Conservation (phyloP, 2,329 filamentous ascomycete genomes). For the Ophiosphaerella herpotricha region DNA sequence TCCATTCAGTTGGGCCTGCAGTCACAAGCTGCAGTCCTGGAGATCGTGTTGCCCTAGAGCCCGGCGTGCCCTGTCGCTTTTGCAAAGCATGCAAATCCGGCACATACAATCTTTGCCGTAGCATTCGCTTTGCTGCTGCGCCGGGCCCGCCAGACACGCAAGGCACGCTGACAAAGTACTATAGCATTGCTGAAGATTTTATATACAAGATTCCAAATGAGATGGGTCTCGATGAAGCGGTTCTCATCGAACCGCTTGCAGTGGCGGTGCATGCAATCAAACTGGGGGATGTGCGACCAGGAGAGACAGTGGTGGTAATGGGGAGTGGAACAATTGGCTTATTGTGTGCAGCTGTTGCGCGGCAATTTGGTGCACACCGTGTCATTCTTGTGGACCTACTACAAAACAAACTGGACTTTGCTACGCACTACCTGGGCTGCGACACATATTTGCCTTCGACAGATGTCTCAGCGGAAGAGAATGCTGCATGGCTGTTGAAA, state of each 20-base stretch:
- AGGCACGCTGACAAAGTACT: constrained; percentile 83
- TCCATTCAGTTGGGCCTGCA: constrained; percentile 77
- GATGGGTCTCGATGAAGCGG: constrained; percentile 87
- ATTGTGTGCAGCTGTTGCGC: constrained; percentile 76
- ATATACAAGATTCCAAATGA: constrained; percentile 84
- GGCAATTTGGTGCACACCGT: constrained; percentile 70
- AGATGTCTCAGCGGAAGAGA: constrained; percentile 66
- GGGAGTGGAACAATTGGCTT: constrained; percentile 92
- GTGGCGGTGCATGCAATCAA: constrained; percentile 87
- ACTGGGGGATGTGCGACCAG: constrained; percentile 75
- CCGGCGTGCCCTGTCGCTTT: constrained; percentile 83
- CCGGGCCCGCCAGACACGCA: constrained; percentile 69
- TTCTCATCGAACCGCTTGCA: constrained; percentile 83
- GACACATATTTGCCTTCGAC: constrained; percentile 72
- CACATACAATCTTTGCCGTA: constrained; percentile 88
- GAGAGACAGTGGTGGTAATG: constrained; percentile 84
- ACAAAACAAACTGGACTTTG: constrained; percentile 78
- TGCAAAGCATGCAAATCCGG: constrained; percentile 89
- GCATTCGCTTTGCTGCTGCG: constrained; percentile 83
- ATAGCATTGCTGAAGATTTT: constrained; percentile 87
- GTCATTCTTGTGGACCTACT: constrained; percentile 93
- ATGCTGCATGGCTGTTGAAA: constrained; percentile 57
- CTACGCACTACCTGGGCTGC: constrained; percentile 74
- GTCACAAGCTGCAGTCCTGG: constrained; percentile 77
- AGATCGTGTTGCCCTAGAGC: constrained; percentile 90